Percentiles rank a stretch among this genome's conserved stretches.
phyloP scores from a whole-genome alignment of 495 filamentous ascomycete species.

The Penicillium canariense region DNA sequence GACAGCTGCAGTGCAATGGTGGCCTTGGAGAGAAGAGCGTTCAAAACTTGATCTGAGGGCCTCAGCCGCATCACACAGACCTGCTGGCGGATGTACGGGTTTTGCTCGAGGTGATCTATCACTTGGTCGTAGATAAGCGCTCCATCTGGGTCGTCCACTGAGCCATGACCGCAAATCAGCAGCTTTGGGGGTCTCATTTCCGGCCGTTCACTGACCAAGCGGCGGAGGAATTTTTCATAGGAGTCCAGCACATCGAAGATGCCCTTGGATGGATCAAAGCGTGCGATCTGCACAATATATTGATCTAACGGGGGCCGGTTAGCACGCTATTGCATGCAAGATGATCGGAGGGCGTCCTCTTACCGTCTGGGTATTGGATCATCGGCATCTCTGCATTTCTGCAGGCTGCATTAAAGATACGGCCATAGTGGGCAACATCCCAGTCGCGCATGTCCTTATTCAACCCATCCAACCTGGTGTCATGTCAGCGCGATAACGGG shows the following conservation, averaged over 20 bases:
- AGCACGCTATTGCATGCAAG: constrained; percentile 1
- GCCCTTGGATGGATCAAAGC: constrained; percentile 86
- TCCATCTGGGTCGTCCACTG: constrained; percentile 83
- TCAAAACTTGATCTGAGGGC: constrained; percentile 78
- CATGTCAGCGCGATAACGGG: constrained; percentile 16
- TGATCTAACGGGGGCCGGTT: constrained; percentile 38
- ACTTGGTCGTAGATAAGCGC: constrained; percentile 69
- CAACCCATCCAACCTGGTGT: constrained; percentile 72
- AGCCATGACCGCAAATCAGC: constrained; percentile 75
- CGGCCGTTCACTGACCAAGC: constrained; percentile 45
- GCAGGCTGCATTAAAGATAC: constrained; percentile 68
- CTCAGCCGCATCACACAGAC: constrained; percentile 76
- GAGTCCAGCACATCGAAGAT: constrained; percentile 77
- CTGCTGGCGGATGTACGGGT: constrained; percentile 50
- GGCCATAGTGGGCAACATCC: constrained; percentile 74
- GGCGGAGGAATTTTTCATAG: constrained; percentile 69
- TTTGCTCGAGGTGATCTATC: constrained; percentile 62
- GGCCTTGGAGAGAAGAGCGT: constrained; percentile 72
- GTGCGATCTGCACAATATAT: constrained; percentile 80
- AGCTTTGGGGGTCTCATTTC: constrained; percentile 64
- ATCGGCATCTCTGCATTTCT: constrained; percentile 53
- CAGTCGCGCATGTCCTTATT: constrained; percentile 76
- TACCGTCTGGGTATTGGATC: constrained; percentile 65
- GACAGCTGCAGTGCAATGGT: constrained; percentile 77
- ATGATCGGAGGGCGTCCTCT: constrained; percentile 5